These are phyloP conservation scores for Coemansia sp. DNA, from an alignment of 192 early-diverging fungal species.

Conservation along the genomic window DNA sequence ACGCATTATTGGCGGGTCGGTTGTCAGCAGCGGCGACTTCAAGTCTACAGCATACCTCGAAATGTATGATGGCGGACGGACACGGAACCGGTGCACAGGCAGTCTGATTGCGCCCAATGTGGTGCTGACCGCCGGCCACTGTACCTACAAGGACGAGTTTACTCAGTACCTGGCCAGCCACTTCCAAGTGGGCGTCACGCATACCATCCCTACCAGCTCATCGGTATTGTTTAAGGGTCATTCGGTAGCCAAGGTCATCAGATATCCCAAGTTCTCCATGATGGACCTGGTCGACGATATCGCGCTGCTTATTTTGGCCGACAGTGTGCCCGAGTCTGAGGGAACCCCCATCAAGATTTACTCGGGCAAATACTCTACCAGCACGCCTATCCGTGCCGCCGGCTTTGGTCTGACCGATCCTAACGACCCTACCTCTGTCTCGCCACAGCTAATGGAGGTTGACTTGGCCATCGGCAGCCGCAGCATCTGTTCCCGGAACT, in stretches of 20 bases:
- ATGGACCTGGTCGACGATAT: slow-evolving; percentile 27
- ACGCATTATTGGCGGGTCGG: slow-evolving; percentile 43
- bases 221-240: slow-evolving; percentile 18
- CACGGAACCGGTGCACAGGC: slow-evolving; percentile 32
- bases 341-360: slow-evolving; percentile 31
- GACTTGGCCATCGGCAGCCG: slow-evolving; percentile 19
- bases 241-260: slow-evolving; percentile 19
- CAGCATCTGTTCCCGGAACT: slow-evolving; percentile 15
- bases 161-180: slow-evolving; percentile 12
- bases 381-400: slow-evolving; percentile 27
- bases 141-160: slow-evolving; percentile 13
- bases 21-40: slow-evolving; percentile 21
- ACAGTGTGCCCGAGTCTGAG: slow-evolving; percentile 10
- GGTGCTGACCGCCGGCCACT: slow-evolving; percentile 53
- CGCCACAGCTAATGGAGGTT: slow-evolving; percentile 35
- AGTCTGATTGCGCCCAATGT: slow-evolving; percentile 48
- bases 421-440: slow-evolving; percentile 2
- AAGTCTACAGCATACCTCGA: slow-evolving; percentile 36
- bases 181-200: slow-evolving; percentile 26
- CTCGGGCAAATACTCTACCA: slow-evolving; percentile 9
- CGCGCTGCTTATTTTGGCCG: slow-evolving; percentile 32
- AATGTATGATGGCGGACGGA: slow-evolving; percentile 7
- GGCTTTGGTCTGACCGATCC: slow-evolving; percentile 48
- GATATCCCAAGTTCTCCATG: slow-evolving; percentile 31
- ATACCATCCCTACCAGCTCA: slow-evolving; percentile 18